These are phyloP conservation scores for Corallochytrium limacisporum DNA, from an alignment of 78 protist genomes.

Conservation along the genomic window DNA sequence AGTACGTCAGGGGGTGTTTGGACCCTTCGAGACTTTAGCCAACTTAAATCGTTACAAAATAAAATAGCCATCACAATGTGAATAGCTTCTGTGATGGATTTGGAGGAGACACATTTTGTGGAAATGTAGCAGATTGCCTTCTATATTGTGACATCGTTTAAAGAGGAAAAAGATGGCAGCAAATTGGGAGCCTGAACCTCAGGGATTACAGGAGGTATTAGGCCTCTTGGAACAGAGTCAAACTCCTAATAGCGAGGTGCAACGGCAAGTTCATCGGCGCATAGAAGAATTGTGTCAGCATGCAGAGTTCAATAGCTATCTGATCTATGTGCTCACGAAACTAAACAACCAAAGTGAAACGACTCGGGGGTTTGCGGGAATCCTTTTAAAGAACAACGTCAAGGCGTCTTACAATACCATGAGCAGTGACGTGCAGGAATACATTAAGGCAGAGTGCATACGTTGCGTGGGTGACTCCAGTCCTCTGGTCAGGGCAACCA, in stretches of 20 bases:
- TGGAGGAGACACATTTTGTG: no score
- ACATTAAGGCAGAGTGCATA: background rate
- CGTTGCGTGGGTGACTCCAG: background rate
- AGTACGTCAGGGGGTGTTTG: no score
- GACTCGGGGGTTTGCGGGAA: background rate
- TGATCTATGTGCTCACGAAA: background rate
- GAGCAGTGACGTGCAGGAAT: background rate
- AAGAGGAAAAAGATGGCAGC: no score
- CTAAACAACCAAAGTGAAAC: background rate
- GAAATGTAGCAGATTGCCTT: no score
- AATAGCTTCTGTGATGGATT: no score
- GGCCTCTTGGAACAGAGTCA: constrained; percentile 5
- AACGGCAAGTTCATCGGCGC: background rate
- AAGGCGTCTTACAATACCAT: background rate
- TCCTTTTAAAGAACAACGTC: constrained; percentile 16
- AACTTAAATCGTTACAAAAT: no score
- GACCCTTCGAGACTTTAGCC: no score
- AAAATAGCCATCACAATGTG: no score
- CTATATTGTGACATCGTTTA: no score
- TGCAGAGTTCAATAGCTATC: constrained; percentile 18
- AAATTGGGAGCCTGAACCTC: background rate
- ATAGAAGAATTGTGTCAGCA: background rate
- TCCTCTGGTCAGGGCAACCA: background rate
- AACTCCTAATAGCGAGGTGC: background rate
- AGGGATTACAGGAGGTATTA: background rate